These are phyloP conservation scores for Fusarium bactridioides DNA, from an alignment of 2,329 filamentous ascomycete species.

Conservation along the genomic window DNA sequence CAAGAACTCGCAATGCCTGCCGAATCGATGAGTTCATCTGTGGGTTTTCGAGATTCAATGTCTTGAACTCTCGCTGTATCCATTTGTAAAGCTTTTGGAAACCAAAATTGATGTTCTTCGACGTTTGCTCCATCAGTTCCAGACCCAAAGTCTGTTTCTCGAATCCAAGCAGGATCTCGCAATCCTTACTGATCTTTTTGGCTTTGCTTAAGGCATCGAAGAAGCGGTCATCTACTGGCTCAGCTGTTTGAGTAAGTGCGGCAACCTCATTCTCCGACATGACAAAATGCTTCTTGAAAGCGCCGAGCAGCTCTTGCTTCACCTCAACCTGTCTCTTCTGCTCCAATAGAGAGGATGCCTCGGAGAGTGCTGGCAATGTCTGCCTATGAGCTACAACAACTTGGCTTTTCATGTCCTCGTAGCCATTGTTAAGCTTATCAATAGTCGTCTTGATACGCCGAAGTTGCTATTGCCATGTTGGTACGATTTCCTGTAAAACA, in stretches of 20 bases:
- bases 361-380: conserved; percentile 76
- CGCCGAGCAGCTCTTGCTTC: conserved; percentile 79
- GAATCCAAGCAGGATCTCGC: conserved; percentile 85
- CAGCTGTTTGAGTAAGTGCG: conserved; percentile 77
- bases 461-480: conserved; percentile 72
- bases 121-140: conserved; percentile 91
- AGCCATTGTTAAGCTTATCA: conserved; percentile 78
- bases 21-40: conserved; percentile 89
- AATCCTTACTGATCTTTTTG: conserved; percentile 88
- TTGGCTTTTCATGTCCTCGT: conserved; percentile 80
- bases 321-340: conserved; percentile 78
- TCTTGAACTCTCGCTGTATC: conserved; percentile 93
- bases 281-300: conserved; percentile 84
- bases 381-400: conserved; percentile 78
- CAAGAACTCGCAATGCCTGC: conserved; percentile 82
- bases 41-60: conserved; percentile 90
- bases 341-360: conserved; percentile 76
- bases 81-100: conserved; percentile 97
- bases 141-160: conserved; percentile 88
- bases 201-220: conserved; percentile 80
- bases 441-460: conserved; percentile 83
- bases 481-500: conserved; percentile 5
- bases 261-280: conserved; percentile 82
- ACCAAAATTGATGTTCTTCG: conserved; percentile 83
- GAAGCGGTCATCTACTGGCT: conserved; percentile 86